These are phyloP conservation scores for Picea engelmannii DNA, from an alignment of 83 land plant species.

Conservation along the genomic window DNA sequence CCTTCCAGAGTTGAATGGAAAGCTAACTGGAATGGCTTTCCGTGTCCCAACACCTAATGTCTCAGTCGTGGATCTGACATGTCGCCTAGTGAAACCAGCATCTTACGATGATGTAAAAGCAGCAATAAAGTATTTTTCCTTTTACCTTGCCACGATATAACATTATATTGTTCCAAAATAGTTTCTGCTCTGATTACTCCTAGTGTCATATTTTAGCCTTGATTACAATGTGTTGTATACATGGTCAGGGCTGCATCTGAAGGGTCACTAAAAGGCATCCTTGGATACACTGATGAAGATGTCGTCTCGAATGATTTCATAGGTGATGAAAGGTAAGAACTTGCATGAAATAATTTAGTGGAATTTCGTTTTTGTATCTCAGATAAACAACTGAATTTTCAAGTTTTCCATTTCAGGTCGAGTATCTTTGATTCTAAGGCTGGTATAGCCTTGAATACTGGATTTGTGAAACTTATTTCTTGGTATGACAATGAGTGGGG, in stretches of 20 bases:
- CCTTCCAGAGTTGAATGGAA: constrained; percentile 93
- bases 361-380: neutral
- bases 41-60: constrained; percentile 97
- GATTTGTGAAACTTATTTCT: constrained; percentile 68
- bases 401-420: constrained; percentile 34
- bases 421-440: constrained; percentile 79
- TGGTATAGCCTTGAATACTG: constrained; percentile 51
- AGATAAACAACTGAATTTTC: neutral
- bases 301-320: constrained; percentile 77
- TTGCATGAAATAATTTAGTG: neutral
- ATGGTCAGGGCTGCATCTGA: constrained; percentile 51
- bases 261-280: constrained; percentile 64
- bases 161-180: neutral
- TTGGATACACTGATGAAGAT: constrained; percentile 80
- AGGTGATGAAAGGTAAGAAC: constrained; percentile 59
- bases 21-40: constrained; percentile 98
- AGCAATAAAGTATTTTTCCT: constrained; percentile 65
- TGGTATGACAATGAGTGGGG: constrained; percentile 89
- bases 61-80: constrained; percentile 95
- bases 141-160: neutral
- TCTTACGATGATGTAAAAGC: constrained; percentile 90
- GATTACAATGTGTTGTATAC: neutral
- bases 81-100: constrained; percentile 75
- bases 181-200: neutral
- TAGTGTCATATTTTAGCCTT: neutral